Base-by-base conservation (phyloP, 805 yeast species). In the Suhomyces vadensis region DNA sequence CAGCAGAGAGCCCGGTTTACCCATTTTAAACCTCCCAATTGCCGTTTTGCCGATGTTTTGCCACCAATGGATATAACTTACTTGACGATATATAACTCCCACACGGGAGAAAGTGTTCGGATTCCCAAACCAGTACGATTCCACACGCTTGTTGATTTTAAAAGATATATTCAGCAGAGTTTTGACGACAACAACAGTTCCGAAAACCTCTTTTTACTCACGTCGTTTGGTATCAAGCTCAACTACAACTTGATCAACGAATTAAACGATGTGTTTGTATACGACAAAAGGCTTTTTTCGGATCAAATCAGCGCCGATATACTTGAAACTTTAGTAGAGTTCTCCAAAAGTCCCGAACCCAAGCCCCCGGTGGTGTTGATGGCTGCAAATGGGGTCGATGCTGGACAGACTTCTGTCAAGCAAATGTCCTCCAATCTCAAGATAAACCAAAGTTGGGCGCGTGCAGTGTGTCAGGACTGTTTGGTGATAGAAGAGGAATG, bases 201-300 rank as follows among this genome's bases (percentile, higher is more conserved):
- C 24, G 73, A 65, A 11, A 58, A 67, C 47, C 50, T 71, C n/a
- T 70, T 85, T 50, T 64, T 85, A 10, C 61, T 85, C 29, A 74
- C 89, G 2, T 79, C 89, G 1, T 82, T 77, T 58, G 91, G 91
- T 0, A 73, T 79, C 37, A 80, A 77, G 53, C 66, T 85, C 49
- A 81, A 77, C 58, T 76, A 68, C 57, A 72, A 70, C 55, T 73
- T 71, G 72, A 69, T 72, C 36, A 67, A 77, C 50, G 83, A 79
- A 46, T 59, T 75, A 23, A 68, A 66, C 41, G 85, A 82, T 46
- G 67, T 84, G 3, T 84, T 75, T 58, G 81, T 79, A 1, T 85
- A 74, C 61, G 89, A 85, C 58, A 78, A 83, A 57, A 71, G 81
- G 37, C 62, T 79, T 37, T 84, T 85, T 50, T 64, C 74, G 3